Base-by-base conservation (phyloP, 1,139 yeast species). In the Kodamaea sp. region DNA sequence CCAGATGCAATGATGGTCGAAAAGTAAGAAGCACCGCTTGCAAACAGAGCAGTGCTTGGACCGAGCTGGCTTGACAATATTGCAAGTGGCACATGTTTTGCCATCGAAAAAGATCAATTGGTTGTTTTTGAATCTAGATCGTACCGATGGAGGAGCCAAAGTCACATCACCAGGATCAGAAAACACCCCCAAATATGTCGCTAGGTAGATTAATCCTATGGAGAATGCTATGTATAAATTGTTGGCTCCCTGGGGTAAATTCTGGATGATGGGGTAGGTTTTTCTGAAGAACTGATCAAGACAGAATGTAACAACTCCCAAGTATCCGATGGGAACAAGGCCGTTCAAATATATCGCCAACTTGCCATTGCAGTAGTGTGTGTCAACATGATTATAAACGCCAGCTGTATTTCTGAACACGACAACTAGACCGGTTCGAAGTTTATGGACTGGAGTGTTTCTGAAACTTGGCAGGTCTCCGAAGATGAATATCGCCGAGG, bases 1-100 rank as follows among this genome's bases (percentile, higher is more conserved):
- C 96, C 97, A 92, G n/a, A 88, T 61, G 54, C 98, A 92, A 60
- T 92, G 97, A 55, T 92, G 98, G 55, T 92, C 98, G 48, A 74
- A 79, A 41, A 83, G 54, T 22, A 81, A 63, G 4, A 83, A 67
- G 55, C 98, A 92, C 16, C 58, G 49, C 32, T 72, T 69, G 57
- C 97, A 92, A 9, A 73, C 67, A 3, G 83, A 70, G 55, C 98
- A 92, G 59, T 92, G 98, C 52, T 87, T 89, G 8, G 95, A 84
- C 29, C 98, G 63, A 1, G 97, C 95, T 0, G 95, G 90, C 48
- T 88, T 90, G 5, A 60, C 54, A n/a, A 71, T 47, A 2, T 67
- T 59, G 55, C 98, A 92, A 0, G 97, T 86, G 4, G 57, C 37
- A 44, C 76, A 70, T 3, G 35, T 33, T 29, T 55, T 56, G 21